These are phyloP conservation scores for Malus asiatica DNA, from an alignment of 306 rosid genomes.

Conservation along the genomic window DNA sequence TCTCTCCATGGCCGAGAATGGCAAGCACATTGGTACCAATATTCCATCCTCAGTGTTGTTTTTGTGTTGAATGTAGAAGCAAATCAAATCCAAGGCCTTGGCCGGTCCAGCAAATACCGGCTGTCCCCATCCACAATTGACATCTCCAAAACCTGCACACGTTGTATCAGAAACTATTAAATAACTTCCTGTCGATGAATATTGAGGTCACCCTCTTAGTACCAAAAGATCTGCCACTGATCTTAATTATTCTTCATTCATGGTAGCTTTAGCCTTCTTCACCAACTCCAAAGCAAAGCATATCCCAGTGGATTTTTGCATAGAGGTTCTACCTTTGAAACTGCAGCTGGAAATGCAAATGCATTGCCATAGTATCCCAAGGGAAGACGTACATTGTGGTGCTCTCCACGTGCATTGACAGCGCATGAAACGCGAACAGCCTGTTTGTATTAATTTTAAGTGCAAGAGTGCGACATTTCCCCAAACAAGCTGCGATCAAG, in stretches of 20 bases:
- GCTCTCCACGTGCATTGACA: not conserved
- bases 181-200: not conserved
- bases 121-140: slow-evolving; percentile 52
- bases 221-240: slow-evolving; percentile 37
- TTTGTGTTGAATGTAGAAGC: not conserved
- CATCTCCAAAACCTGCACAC: not conserved
- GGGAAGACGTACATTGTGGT: not conserved
- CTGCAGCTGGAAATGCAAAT: not conserved
- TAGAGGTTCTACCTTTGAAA: not conserved
- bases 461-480: slow-evolving; percentile 6
- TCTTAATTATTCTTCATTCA: slow-evolving; percentile 29
- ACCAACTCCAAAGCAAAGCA: slow-evolving; percentile 20
- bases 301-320: slow-evolving; percentile 6
- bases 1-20: slow-evolving; percentile 27
- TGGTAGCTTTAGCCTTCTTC: slow-evolving; percentile 10
- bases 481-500: slow-evolving; percentile 7
- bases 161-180: slow-evolving; percentile 21
- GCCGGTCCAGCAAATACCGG: slow-evolving; percentile 26
- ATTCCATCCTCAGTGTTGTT: slow-evolving; percentile 33
- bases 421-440: not conserved
- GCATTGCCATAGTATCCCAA: slow-evolving; percentile 29
- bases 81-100: not conserved
- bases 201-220: slow-evolving; percentile 10
- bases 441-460: not conserved
- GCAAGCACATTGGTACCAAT: slow-evolving; percentile 29